These are phyloP conservation scores for Microbotryum violaceum DNA, from an alignment of 1,284 basidiomycete species.

Conservation along the genomic window DNA sequence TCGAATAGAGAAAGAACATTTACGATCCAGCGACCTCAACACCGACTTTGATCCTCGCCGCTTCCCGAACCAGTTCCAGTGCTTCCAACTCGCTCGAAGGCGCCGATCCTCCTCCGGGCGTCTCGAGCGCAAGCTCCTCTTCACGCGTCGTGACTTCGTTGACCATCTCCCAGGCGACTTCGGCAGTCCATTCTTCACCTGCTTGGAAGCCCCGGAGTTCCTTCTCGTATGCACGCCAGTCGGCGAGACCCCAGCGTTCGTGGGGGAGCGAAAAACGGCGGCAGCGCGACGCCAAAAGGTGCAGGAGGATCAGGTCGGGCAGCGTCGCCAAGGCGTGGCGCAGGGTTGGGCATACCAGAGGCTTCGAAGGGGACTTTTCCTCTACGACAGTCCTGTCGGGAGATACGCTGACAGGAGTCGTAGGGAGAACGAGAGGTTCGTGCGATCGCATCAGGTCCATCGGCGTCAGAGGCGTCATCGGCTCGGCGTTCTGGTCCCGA, in stretches of 20 bases:
- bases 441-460: constrained; percentile 7
- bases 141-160: constrained; percentile 20
- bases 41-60: too few species aligned
- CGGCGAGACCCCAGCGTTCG: constrained; percentile 28
- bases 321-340: constrained; percentile 28
- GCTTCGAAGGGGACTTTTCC: neutral
- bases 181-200: constrained; percentile 34
- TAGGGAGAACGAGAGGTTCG: constrained; percentile 6
- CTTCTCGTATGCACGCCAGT: constrained; percentile 31
- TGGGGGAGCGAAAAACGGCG: constrained; percentile 31
- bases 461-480: constrained; percentile 18
- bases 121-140: neutral
- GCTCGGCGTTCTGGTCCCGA: constrained; percentile 1
- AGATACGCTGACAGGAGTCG: neutral
- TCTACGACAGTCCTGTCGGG: neutral
- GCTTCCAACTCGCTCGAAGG: too few species aligned
- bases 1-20: too few species aligned
- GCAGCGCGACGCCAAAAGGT: constrained; percentile 32
- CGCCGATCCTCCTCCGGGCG: too few species aligned
- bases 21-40: too few species aligned
- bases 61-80: too few species aligned
- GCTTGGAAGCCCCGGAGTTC: constrained; percentile 34
- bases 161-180: constrained; percentile 34
- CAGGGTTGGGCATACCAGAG: constrained; percentile 29
- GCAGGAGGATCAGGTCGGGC: constrained; percentile 33